phyloP scores from a whole-genome alignment of 106 monocot species.

The Dioscorea dumetorum region DNA sequence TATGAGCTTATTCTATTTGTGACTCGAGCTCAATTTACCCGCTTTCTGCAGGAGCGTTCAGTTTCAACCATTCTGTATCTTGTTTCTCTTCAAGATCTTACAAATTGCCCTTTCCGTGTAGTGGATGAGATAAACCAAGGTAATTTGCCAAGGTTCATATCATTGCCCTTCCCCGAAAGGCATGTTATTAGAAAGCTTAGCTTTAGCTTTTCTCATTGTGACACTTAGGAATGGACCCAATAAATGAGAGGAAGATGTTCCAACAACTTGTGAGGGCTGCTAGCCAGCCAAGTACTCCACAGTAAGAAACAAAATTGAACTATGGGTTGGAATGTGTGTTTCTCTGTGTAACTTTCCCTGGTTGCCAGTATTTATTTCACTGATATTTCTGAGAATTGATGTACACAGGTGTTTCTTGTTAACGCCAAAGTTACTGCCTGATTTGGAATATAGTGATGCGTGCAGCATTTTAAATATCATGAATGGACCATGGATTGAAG shows the following conservation, averaged over 20 bases:
- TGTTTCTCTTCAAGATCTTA: conserved; percentile 97
- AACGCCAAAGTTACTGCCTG: conserved; percentile 91
- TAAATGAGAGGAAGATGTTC: conserved; percentile 99
- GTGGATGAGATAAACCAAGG: conserved; percentile 99
- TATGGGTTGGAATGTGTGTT: no score
- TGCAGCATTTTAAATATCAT: conserved; percentile 96
- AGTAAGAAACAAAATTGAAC: conserved; percentile 34
- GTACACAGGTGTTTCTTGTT: conserved; percentile 78
- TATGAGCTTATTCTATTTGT: no score
- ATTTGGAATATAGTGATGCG: conserved; percentile 90
- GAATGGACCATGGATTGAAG: conserved; percentile 98
- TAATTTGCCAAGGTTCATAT: background rate
- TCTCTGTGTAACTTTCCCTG: background rate
- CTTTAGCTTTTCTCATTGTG: background rate
- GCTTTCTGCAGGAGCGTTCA: conserved; percentile 60
- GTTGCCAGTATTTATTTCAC: background rate
- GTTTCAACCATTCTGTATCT: conserved; percentile 98
- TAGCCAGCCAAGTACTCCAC: conserved; percentile 84
- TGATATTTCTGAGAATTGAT: background rate
- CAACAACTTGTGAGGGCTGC: conserved; percentile 98
- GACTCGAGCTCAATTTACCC: background rate
- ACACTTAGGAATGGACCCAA: conserved; percentile 85
- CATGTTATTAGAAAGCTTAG: background rate
- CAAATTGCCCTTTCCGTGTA: conserved; percentile 97
- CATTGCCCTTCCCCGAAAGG: no score